These are phyloP conservation scores for Medicago lupulina DNA, from an alignment of 306 rosid genomes.

Conservation along the genomic window DNA sequence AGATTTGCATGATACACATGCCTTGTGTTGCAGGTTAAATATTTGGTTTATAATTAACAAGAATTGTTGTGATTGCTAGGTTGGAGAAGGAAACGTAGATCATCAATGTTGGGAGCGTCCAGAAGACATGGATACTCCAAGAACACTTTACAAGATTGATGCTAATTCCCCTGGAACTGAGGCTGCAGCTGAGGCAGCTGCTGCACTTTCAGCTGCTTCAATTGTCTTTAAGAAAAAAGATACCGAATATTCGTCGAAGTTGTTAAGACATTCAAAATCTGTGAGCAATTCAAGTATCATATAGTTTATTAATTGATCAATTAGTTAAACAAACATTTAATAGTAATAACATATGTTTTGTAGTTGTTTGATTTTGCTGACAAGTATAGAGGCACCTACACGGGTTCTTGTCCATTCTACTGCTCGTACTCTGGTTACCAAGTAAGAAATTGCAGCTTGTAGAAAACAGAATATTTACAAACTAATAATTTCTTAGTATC, in stretches of 20 bases:
- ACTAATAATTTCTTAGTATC: background rate
- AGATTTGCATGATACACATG: background rate
- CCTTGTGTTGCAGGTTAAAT: background rate
- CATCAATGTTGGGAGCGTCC: conserved; percentile 94
- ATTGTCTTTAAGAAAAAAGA: conserved; percentile 60
- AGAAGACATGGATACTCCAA: conserved; percentile 89
- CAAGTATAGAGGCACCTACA: conserved; percentile 73
- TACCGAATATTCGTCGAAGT: conserved; percentile 58
- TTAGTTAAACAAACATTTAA: background rate
- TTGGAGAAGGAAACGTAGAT: conserved; percentile 87
- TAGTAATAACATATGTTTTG: background rate
- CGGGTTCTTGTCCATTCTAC: conserved; percentile 84
- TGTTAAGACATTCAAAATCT: conserved; percentile 61
- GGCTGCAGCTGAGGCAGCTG: conserved; percentile 82
- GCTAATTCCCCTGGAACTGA: conserved; percentile 77
- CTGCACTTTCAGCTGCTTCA: conserved; percentile 88
- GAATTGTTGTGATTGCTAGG: conserved; percentile 45
- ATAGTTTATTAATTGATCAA: background rate
- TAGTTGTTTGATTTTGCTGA: conserved; percentile 91
- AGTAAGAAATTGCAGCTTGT: conserved; percentile 43
- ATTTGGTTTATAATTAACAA: background rate
- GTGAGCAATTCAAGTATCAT: conserved; percentile 48
- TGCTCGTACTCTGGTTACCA: conserved; percentile 90
- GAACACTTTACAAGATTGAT: conserved; percentile 71
- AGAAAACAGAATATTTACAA: conserved; percentile 17